Base-by-base conservation (phyloP, 371 early-diverging fungal genomes). In the Batkoa obscura region DNA sequence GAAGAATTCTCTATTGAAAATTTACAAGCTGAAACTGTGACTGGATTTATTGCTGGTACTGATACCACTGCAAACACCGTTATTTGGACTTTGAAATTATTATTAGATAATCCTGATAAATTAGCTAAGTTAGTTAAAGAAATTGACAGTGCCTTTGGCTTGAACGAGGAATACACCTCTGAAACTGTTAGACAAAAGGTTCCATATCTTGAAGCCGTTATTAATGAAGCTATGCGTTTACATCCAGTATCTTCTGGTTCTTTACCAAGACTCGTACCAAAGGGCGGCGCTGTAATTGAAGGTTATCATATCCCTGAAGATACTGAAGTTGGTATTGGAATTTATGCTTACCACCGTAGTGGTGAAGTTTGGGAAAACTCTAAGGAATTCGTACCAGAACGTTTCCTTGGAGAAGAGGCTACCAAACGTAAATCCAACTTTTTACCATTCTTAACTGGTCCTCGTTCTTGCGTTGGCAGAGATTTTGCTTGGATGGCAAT, bases 1-100 rank as follows among this genome's bases (percentile, higher is more conserved):
- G 50, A 43, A 6, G 54, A 59, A 15, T 39, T 39, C 5, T n/a
- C n/a, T n/a, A 55, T 56, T 34, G 53, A 49, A 2, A 60, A 62
- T 34, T 58, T 61, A 43, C 47, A 50, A 13, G 57, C 52, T 37
- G 60, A 64, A 46, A 37, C 33, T 12, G 51, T 64, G 37, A 59
- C 49, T 32, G 50, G 49, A 30, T 23, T 62, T 23, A 41, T 41
- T 41, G 41, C 9, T 41, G 41, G 9, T 41, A 41, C 13, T n/a
- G 41, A 41, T n/a, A 41, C 41, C 41, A 41, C 41, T 9, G 41
- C 41, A 6, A 41, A 41, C 41, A 41, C 41, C 13, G 9, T 41
- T n/a, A 9, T 41, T 41, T 41, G 41, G 41, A 41, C 41, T 41
- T 41, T 41, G 41, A 41, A 41, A n/a, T n/a, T 41, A n/a, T n/a